Conservation (phyloP, 208 protist genomes). For the Leishmania amazonensis region DNA sequence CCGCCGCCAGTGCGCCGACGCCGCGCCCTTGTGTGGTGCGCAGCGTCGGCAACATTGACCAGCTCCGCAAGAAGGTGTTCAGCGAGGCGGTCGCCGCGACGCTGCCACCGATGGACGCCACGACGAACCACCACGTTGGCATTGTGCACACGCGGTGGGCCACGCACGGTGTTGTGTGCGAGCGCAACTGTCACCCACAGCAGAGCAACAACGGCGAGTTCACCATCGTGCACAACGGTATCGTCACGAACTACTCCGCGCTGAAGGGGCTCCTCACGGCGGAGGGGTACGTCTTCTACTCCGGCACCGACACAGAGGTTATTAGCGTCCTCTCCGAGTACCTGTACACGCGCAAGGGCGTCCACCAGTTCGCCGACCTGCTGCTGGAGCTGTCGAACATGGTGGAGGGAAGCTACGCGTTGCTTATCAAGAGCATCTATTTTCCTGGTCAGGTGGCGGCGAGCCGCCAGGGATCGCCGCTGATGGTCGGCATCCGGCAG, state of each 20-base stretch:
- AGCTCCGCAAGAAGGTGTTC: slow-evolving; percentile 59
- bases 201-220: slow-evolving; percentile 77
- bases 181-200: slow-evolving; percentile 95
- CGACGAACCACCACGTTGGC: slow-evolving; percentile 55
- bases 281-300: slow-evolving; percentile 84
- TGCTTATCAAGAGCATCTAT: slow-evolving; percentile 87
- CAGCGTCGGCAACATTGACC: slow-evolving; percentile 81
- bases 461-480: slow-evolving; percentile 87
- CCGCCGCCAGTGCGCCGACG: not conserved
- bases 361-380: slow-evolving; percentile 59
- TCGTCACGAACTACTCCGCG: slow-evolving; percentile 94
- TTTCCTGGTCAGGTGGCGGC: slow-evolving; percentile 93
- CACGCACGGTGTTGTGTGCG: slow-evolving; percentile 94
- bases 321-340: slow-evolving; percentile 92
- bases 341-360: slow-evolving; percentile 61
- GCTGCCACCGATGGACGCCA: slow-evolving; percentile 44
- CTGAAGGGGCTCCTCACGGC: slow-evolving; percentile 73
- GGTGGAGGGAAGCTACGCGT: slow-evolving; percentile 90
- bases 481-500: slow-evolving; percentile 90
- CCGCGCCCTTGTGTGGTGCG: slow-evolving; percentile 56
- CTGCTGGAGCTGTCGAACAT: slow-evolving; percentile 49
- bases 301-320: slow-evolving; percentile 96
- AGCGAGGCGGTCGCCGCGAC: slow-evolving; percentile 17
- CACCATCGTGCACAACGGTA: slow-evolving; percentile 96
- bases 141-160: slow-evolving; percentile 98